Conservation (phyloP, 768 basidiomycete species). For the Pulveroboletus sp. region DNA sequence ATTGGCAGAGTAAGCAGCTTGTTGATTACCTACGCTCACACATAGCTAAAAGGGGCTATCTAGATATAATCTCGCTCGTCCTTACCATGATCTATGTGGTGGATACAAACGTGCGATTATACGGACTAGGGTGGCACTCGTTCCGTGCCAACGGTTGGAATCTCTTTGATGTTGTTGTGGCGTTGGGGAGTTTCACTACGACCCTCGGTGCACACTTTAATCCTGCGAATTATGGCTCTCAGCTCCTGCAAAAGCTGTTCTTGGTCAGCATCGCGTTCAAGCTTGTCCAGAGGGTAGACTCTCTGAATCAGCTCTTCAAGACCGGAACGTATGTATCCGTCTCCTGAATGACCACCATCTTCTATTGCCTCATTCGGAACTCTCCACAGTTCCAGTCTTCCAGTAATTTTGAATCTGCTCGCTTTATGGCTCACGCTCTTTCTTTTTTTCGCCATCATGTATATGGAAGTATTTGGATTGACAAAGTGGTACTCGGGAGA, state of each 20-base stretch:
- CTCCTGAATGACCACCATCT: not conserved
- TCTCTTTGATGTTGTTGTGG: slow-evolving; percentile 78
- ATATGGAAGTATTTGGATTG: slow-evolving; percentile 85
- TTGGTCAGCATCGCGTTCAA: slow-evolving; percentile 92
- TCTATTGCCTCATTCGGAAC: not conserved
- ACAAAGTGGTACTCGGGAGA: slow-evolving; percentile 80
- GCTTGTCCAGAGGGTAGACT: slow-evolving; percentile 82
- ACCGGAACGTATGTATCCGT: slow-evolving; percentile 72
- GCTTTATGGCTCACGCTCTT: slow-evolving; percentile 87
- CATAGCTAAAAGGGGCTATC: slow-evolving; percentile 3
- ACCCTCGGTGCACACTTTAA: slow-evolving; percentile 66
- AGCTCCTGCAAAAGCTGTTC: slow-evolving; percentile 85
- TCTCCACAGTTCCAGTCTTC: slow-evolving; percentile 66
- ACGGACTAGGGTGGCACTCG: slow-evolving; percentile 78
- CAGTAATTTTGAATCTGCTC: slow-evolving; percentile 79
- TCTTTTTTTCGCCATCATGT: slow-evolving; percentile 85
- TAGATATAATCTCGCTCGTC: slow-evolving; percentile 74
- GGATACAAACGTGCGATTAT: slow-evolving; percentile 74
- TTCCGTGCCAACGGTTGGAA: slow-evolving; percentile 95
- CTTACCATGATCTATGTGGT: slow-evolving; percentile 68
- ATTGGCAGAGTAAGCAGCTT: slow-evolving; percentile 51
- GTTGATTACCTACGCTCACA: slow-evolving; percentile 1
- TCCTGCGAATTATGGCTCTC: slow-evolving; percentile 43
- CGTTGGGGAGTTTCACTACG: slow-evolving; percentile 77
- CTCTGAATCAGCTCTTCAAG: slow-evolving; percentile 93